Evolutionary conservation across 345 rosid species (phyloP).

Genomic region (Gossypium bickii): DNA sequence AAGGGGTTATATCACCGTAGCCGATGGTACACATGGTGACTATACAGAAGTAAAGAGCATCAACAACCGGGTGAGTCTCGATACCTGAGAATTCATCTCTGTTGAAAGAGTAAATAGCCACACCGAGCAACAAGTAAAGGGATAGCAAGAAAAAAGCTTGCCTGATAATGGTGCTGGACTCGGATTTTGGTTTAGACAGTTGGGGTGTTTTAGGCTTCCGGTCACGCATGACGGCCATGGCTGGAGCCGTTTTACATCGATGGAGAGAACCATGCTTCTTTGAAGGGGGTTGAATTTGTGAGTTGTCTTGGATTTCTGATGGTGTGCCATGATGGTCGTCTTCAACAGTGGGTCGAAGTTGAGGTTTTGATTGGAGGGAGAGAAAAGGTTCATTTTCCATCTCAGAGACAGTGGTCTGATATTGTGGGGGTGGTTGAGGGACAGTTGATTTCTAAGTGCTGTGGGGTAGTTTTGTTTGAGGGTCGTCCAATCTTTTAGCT

Average conservation of each 20-base stretch:
- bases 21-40: conserved; percentile 87
- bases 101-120: conserved; percentile 50
- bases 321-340: conserved; percentile 22
- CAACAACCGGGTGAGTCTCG: conserved; percentile 72
- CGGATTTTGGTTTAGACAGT: conserved; percentile 33
- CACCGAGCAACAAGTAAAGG: conserved; percentile 55
- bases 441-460: not conserved
- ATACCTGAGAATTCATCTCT: conserved; percentile 53
- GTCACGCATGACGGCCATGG: conserved; percentile 61
- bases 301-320: conserved; percentile 31
- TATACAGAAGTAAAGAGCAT: conserved; percentile 71
- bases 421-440: conserved; percentile 8
- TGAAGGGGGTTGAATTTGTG: conserved; percentile 10
- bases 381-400: conserved; percentile 18
- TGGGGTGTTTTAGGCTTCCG: conserved; percentile 27
- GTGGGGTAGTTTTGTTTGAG: not conserved
- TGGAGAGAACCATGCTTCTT: conserved; percentile 46
- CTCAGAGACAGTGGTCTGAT: not conserved
- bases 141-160: conserved; percentile 51
- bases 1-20: conserved; percentile 74
- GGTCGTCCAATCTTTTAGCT: not conserved
- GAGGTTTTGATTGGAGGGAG: conserved; percentile 5
- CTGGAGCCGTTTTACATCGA: conserved; percentile 77
- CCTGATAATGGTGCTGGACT: conserved; percentile 40
- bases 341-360: not conserved